A percentile compares a stretch with the other conserved stretches of the same genome.
Conservation (phyloP, 495 filamentous ascomycete species). For the Entonaema liquescens region DNA sequence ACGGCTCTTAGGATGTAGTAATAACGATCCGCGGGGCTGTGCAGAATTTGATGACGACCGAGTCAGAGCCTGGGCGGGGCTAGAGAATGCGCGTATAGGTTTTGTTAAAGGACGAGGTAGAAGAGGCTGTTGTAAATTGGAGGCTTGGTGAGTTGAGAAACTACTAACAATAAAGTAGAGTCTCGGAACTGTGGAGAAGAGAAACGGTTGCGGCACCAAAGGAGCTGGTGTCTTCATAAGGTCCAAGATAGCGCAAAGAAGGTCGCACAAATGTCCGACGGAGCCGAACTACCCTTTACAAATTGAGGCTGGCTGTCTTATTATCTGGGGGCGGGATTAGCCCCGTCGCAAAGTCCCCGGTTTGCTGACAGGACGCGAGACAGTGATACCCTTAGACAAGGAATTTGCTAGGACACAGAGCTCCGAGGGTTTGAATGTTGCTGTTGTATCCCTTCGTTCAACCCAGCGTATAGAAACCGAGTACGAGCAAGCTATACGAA, state of each 20-base stretch:
- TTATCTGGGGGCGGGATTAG: conserved; percentile 3
- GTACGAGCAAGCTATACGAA: background rate
- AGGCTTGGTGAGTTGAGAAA: conserved; percentile 11
- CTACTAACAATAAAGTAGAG: conserved; percentile 16
- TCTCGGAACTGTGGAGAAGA: conserved; percentile 28
- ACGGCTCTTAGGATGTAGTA: conserved; percentile 5
- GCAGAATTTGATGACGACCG: conserved; percentile 25
- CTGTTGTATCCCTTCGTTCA: conserved; percentile 12
- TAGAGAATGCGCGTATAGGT: conserved; percentile 23
- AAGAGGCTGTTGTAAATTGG: conserved; percentile 5
- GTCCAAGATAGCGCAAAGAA: conserved; percentile 17
- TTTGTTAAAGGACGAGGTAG: background rate
- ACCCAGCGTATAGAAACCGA: conserved; percentile 11
- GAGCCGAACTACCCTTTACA: conserved; percentile 31
- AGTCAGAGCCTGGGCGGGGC: conserved; percentile 25
- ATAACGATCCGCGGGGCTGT: conserved; percentile 30
- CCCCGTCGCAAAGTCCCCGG: conserved; percentile 5
- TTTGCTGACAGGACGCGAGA: conserved; percentile 21
- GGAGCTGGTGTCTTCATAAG: conserved; percentile 35
- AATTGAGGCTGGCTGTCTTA: conserved; percentile 11
- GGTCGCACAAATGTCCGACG: conserved; percentile 34
- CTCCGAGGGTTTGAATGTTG: background rate
- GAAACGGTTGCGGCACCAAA: conserved; percentile 15
- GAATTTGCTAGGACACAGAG: conserved; percentile 9
- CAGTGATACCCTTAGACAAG: conserved; percentile 18